Evolutionary conservation across 495 filamentous ascomycete genomes (phyloP), one percentile per base, ranked within the genome.

Genomic region (Penicillium lagena): DNA sequence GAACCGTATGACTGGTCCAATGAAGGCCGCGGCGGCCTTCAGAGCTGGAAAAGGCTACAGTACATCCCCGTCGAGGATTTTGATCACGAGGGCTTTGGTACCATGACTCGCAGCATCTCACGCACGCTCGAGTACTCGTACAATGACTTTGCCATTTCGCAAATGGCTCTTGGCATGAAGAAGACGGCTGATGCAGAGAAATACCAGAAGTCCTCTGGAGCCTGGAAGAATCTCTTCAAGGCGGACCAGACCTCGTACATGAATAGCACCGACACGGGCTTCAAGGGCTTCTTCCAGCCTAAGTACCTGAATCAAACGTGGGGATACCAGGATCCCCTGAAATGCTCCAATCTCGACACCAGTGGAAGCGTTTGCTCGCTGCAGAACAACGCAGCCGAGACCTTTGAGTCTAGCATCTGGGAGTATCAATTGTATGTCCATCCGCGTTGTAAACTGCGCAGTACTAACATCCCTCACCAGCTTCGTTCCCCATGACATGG

Each of bases 221-320:
- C 80, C 44, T 89, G 86, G 86, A 66, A 71, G 29, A 85, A 86
- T 54, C 76, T 87, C 27, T 90, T 83, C 74, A 80, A 83, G 46
- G 59, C 68, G 0, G 63, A 75, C 32, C 68, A 72, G 40, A 66
- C 67, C 7, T 78, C 72, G 1, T 69, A 69, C 9, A 58, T 73
- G 4, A 63, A 64, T 27, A 62, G 60, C 6, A 58, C 42, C 2
- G 55, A 68, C 39, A 70, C 70, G 4, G 75, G 70, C 7, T 86
- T 83, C 53, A 69, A 58, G 3, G 84, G 85, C 3, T 89, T 89
- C 62, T 70, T 88, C 12, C 83, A 80, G 4, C 86, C 86, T 1
- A 73, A 78, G 13, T 66, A 72, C 49, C 46, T 72, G 11, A 73
- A 80, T 35, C 80, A 79, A 11, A 72, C 68, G 6, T 88, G 85